These are phyloP conservation scores for Hypoxylon lienhwacheense DNA, from an alignment of 495 filamentous ascomycete species.

Conservation along the genomic window DNA sequence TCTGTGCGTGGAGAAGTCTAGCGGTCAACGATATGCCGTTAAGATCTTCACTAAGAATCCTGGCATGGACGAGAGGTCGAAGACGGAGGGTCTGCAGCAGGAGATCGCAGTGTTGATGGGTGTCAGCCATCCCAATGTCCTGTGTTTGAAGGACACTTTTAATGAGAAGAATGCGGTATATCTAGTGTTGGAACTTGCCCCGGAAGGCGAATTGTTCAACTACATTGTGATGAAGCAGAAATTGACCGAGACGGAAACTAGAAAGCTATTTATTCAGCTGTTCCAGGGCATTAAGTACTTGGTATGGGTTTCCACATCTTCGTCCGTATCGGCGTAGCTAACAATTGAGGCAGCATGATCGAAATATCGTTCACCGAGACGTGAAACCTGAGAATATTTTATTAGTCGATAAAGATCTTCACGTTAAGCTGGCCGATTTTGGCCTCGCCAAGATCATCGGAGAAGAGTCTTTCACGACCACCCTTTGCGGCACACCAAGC, in stretches of 20 bases:
- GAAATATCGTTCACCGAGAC: slow-evolving; percentile 95
- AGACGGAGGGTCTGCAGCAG: slow-evolving; percentile 83
- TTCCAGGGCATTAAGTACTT: slow-evolving; percentile 94
- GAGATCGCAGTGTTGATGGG: slow-evolving; percentile 96
- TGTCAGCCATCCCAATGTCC: slow-evolving; percentile 91
- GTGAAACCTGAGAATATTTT: slow-evolving; percentile 99
- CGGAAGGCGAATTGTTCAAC: slow-evolving; percentile 95
- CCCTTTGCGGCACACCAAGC: slow-evolving; percentile 92
- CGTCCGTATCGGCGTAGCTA: slow-evolving; percentile 34
- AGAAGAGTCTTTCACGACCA: slow-evolving; percentile 97
- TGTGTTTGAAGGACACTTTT: slow-evolving; percentile 94
- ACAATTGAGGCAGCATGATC: slow-evolving; percentile 75
- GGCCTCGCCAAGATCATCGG: slow-evolving; percentile 98
- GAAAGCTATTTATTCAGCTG: slow-evolving; percentile 86
- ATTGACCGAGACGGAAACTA: slow-evolving; percentile 77
- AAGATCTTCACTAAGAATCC: slow-evolving; percentile 88
- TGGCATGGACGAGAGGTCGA: slow-evolving; percentile 76
- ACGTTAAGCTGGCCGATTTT: slow-evolving; percentile 94
- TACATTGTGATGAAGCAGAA: slow-evolving; percentile 86
- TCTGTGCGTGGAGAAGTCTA: slow-evolving; percentile 81
- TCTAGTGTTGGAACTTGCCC: slow-evolving; percentile 85
- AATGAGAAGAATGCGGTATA: slow-evolving; percentile 91
- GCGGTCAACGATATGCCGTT: slow-evolving; percentile 83
- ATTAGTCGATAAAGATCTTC: slow-evolving; percentile 76
- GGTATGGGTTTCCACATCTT: slow-evolving; percentile 55